Evolutionary conservation across 441 rosid species (phyloP).

Genomic region (Iberis amara): DNA sequence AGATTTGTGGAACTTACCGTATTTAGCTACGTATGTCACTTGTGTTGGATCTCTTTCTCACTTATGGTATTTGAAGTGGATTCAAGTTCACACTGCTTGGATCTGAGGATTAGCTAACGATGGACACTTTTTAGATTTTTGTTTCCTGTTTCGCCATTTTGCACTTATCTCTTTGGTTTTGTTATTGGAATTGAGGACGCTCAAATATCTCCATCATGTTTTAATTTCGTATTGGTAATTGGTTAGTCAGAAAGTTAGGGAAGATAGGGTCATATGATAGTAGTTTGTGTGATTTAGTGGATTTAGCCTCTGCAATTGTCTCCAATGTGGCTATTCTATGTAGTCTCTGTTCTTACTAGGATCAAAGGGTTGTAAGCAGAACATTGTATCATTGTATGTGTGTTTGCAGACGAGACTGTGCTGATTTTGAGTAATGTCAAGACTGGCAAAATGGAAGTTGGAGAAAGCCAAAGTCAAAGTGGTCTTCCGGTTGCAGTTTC

Average conservation of each 20-base stretch:
- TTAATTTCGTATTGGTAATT: no score
- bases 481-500: conserved; percentile 93
- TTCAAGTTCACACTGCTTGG: no score
- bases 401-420: conserved; percentile 37
- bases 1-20: conserved; percentile 9
- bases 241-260: no score
- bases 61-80: conserved; percentile 3
- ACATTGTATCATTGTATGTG: conserved; percentile 16
- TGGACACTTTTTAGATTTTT: no score
- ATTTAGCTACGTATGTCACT: conserved; percentile 21
- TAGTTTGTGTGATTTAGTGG: no score
- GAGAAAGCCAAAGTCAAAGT: conserved; percentile 98
- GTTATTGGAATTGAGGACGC: no score
- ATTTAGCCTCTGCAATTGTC: neutral
- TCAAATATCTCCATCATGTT: no score
- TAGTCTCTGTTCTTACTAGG: conserved; percentile 6
- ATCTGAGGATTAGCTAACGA: no score
- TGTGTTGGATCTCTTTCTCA: conserved; percentile 31
- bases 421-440: conserved; percentile 62
- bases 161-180: no score
- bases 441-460: conserved; percentile 78
- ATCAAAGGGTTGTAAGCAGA: neutral
- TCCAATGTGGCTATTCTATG: conserved; percentile 3
- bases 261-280: no score
- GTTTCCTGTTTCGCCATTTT: no score